phyloP scores from a whole-genome alignment of 805 yeast genomes.

The Cyberlindnera samutprakarnensis region DNA sequence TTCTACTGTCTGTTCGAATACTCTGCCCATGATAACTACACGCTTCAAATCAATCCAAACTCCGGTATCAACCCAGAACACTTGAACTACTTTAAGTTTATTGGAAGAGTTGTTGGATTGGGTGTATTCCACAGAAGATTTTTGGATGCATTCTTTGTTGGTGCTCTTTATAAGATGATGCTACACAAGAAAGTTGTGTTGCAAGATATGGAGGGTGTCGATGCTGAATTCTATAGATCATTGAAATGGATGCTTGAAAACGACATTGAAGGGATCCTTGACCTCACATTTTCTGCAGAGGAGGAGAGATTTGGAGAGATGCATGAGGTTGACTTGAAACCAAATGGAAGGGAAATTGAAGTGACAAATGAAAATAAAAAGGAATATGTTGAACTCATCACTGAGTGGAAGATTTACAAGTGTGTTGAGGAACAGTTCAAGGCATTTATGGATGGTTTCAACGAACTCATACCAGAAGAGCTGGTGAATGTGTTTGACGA shows the following conservation, averaged over 20 bases:
- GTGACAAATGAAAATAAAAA: constrained; percentile 93
- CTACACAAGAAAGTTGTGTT: constrained; percentile 87
- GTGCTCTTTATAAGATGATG: constrained; percentile 97
- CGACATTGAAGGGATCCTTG: constrained; percentile 82
- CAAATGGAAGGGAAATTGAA: constrained; percentile 79
- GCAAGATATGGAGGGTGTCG: constrained; percentile 98
- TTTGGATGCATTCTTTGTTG: constrained; percentile 96
- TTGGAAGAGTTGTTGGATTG: constrained; percentile 96
- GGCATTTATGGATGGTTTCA: constrained; percentile 95
- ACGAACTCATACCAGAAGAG: constrained; percentile 95
- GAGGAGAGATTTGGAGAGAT: constrained; percentile 95
- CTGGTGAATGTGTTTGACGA: constrained; percentile 95
- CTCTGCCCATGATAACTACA: constrained; percentile 96
- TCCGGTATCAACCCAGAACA: constrained; percentile 97
- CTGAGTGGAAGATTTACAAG: constrained; percentile 92
- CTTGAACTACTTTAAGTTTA: constrained; percentile 93
- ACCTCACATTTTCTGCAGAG: constrained; percentile 79
- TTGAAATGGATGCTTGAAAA: constrained; percentile 94
- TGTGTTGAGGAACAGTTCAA: constrained; percentile 94
- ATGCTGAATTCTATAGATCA: constrained; percentile 92
- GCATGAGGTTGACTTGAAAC: constrained; percentile 82
- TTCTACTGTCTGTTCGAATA: constrained; percentile 95
- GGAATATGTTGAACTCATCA: constrained; percentile 89
- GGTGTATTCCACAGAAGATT: constrained; percentile 98
- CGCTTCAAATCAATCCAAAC: constrained; percentile 95